Percentiles rank a stretch among this genome's conserved stretches.
phyloP scores from a whole-genome alignment of 75 land plant genomes.

The Sequoiadendron giganteum region DNA sequence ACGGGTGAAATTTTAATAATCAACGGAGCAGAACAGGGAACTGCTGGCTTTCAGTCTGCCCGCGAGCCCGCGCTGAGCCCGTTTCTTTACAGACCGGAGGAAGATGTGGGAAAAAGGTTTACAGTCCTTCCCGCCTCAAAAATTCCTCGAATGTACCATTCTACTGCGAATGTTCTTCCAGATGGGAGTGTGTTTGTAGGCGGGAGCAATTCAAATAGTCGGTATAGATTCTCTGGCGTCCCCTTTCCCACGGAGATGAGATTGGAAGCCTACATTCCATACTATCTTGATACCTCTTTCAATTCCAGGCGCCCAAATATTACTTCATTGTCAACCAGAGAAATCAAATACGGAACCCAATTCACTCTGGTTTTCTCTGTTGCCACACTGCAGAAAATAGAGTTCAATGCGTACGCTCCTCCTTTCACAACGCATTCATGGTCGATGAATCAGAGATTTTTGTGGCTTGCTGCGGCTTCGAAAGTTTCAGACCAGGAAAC shows the following conservation, averaged over 20 bases:
- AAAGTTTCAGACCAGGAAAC: background rate
- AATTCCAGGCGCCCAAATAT: slow-evolving; percentile 19
- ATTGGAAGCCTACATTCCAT: slow-evolving; percentile 41
- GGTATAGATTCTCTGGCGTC: slow-evolving; percentile 42
- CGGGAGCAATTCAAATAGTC: slow-evolving; percentile 56
- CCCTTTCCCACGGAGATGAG: slow-evolving; percentile 66
- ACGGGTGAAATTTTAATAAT: slow-evolving; percentile 67
- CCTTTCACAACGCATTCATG: slow-evolving; percentile 66
- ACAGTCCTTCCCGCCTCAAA: slow-evolving; percentile 22
- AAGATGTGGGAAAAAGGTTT: slow-evolving; percentile 17
- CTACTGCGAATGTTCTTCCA: slow-evolving; percentile 44
- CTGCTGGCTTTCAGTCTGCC: slow-evolving; percentile 63
- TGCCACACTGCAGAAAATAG: background rate
- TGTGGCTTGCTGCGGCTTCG: slow-evolving; percentile 27
- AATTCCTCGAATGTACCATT: slow-evolving; percentile 68
- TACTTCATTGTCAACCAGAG: slow-evolving; percentile 1
- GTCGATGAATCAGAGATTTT: slow-evolving; percentile 63
- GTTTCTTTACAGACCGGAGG: slow-evolving; percentile 36
- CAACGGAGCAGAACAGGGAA: slow-evolving; percentile 58
- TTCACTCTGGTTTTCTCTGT: slow-evolving; percentile 24
- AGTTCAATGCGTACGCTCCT: slow-evolving; percentile 40
- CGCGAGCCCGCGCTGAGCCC: slow-evolving; percentile 46
- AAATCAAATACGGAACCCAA: slow-evolving; percentile 17
- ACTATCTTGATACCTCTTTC: slow-evolving; percentile 18
- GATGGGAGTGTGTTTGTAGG: slow-evolving; percentile 61